phyloP scores from a whole-genome alignment of 2,329 filamentous ascomycete genomes.

The Fusarium succisae region DNA sequence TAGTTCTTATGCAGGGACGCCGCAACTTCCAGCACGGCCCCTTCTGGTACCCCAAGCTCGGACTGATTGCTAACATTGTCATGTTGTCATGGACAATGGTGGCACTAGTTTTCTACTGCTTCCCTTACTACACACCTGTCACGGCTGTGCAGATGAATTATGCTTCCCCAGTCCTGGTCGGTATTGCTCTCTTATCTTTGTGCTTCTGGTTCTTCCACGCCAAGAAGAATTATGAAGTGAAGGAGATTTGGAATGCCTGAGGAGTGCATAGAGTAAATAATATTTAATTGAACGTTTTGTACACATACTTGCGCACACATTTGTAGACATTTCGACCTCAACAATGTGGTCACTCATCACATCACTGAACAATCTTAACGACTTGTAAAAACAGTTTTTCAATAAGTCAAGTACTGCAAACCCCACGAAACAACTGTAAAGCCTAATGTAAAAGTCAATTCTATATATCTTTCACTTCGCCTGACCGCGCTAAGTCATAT shows the following conservation, averaged over 20 bases:
- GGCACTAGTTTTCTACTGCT: conserved; percentile 2
- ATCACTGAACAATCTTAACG: rapidly evolving
- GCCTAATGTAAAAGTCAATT: neutral
- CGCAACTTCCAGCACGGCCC: neutral
- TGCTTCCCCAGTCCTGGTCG: neutral
- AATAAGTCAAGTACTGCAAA: too few species aligned
- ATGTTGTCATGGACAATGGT: neutral
- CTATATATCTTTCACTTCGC: neutral
- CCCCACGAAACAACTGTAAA: too few species aligned
- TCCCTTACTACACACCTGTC: neutral
- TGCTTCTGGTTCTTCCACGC: neutral
- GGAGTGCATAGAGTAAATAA: too few species aligned
- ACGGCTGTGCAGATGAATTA: conserved; percentile 1
- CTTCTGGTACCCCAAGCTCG: neutral
- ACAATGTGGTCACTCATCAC: rapidly evolving
- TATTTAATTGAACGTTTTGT: neutral
- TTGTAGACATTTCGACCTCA: too few species aligned
- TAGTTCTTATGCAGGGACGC: neutral
- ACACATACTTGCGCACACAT: too few species aligned
- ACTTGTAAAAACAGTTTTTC: too few species aligned
- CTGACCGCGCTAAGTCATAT: neutral
- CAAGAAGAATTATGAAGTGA: neutral
- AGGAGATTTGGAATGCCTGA: neutral
- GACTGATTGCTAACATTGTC: neutral
- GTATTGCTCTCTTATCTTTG: neutral